Conservation (phyloP, 139 green algal species). For the Micractinium conductrix region DNA sequence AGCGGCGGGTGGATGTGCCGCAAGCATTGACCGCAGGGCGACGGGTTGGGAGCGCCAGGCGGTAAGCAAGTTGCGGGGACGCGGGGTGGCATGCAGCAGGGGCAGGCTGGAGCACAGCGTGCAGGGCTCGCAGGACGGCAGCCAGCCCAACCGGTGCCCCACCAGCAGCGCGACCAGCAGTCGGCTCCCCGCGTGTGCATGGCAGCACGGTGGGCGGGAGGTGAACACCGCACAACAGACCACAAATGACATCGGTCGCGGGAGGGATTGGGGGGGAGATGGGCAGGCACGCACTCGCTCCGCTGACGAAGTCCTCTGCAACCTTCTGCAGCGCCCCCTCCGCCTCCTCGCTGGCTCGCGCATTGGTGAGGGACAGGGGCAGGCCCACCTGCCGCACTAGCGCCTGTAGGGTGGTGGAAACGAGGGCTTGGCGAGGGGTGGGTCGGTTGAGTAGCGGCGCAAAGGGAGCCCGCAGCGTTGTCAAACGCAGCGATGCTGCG, state of each 20-base stretch:
- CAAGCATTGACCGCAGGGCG: constrained; percentile 21
- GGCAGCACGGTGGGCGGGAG: too few species aligned
- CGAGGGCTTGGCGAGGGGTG: too few species aligned
- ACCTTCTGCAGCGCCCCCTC: constrained; percentile 33
- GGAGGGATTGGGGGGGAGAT: too few species aligned
- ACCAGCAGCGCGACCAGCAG: too few species aligned
- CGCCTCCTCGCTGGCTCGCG: background rate
- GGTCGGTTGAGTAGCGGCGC: too few species aligned
- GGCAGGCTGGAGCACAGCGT: too few species aligned
- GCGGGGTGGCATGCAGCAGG: background rate
- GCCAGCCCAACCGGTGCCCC: too few species aligned
- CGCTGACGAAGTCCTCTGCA: constrained; percentile 40
- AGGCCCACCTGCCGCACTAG: constrained; percentile 32
- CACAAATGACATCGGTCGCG: too few species aligned
- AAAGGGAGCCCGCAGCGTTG: too few species aligned
- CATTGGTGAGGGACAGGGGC: background rate
- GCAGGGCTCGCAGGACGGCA: background rate
- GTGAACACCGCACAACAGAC: too few species aligned
- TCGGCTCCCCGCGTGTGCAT: too few species aligned
- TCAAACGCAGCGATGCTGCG: too few species aligned
- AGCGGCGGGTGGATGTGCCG: background rate
- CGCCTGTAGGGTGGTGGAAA: background rate
- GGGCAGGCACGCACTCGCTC: constrained; percentile 16
- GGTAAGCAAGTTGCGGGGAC: constrained; percentile 12
- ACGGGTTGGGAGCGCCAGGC: background rate